Evolutionary conservation across 108 stramenopile genomes (phyloP).

Genomic region (Pseudonitzschia multiseries): DNA sequence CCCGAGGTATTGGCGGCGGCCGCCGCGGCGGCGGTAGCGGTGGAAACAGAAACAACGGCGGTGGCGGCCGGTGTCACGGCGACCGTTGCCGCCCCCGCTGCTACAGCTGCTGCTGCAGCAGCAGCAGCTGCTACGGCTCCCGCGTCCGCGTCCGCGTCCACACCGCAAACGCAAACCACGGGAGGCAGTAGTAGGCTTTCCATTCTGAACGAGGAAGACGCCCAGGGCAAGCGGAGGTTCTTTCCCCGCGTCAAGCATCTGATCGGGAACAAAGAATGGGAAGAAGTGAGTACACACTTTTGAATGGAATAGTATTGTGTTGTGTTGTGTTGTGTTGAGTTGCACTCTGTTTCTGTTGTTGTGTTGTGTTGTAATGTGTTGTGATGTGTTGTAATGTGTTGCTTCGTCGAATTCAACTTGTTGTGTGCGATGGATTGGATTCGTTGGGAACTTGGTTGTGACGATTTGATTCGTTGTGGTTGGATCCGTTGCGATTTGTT

Average conservation of each 20-base stretch:
- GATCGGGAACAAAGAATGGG: conserved; percentile 34
- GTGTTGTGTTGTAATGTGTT: neutral
- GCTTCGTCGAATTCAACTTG: no score
- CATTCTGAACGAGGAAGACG: neutral
- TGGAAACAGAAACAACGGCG: neutral
- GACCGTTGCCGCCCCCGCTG: no score
- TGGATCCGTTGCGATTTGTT: no score
- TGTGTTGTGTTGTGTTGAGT: neutral
- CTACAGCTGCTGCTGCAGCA: neutral
- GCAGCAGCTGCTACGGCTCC: no score
- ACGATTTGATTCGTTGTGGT: no score
- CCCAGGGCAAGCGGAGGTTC: conserved; percentile 30
- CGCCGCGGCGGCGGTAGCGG: neutral
- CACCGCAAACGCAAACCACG: neutral
- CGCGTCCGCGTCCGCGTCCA: no score
- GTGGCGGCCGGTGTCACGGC: no score
- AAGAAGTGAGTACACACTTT: conserved; percentile 22
- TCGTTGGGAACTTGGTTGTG: neutral
- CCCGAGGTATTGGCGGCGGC: neutral
- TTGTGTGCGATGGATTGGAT: neutral
- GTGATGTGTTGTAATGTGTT: neutral
- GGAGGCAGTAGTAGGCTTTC: neutral
- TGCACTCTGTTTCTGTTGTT: no score
- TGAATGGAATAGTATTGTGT: neutral
- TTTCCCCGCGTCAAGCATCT: conserved; percentile 45